Evolutionary conservation across 495 filamentous ascomycete genomes (phyloP).

Genomic region (Trichoderma asperelloides): DNA sequence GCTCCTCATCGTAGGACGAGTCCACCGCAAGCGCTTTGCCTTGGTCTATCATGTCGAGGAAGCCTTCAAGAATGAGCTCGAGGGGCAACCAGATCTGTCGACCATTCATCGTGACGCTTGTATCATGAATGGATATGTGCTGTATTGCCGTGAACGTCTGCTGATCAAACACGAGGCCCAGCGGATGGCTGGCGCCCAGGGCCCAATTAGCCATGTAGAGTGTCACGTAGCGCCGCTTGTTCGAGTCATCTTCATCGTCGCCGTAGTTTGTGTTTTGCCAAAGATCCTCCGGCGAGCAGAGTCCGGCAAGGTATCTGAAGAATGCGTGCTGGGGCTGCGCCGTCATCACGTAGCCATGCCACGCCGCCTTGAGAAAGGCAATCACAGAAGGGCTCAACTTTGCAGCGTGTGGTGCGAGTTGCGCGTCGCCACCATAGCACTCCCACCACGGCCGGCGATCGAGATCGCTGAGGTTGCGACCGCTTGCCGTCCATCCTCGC

Average conservation of each 20-base stretch:
- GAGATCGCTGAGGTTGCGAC: background rate
- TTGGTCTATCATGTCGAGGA: conserved; percentile 1
- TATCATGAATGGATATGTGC: background rate
- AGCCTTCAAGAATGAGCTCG: conserved; percentile 3
- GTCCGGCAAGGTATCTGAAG: background rate
- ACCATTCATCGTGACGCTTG: conserved; percentile 4
- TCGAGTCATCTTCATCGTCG: background rate
- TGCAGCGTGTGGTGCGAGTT: background rate
- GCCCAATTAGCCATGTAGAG: conserved; percentile 7
- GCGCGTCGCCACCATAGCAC: background rate
- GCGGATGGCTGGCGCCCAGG: background rate
- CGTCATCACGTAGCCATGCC: background rate
- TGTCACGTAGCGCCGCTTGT: background rate
- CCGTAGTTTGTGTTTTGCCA: background rate
- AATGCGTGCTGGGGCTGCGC: conserved; percentile 1
- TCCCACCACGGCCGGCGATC: conserved; percentile 4
- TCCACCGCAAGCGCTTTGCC: background rate
- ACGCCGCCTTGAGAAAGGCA: background rate
- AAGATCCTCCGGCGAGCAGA: background rate
- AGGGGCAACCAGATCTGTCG: background rate
- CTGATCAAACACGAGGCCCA: conserved; percentile 1
- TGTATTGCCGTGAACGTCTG: background rate
- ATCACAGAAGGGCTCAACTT: background rate
- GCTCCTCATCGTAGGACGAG: background rate
- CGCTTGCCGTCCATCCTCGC: conserved; percentile 3